These are phyloP conservation scores for Cyamopsis tetragonoloba DNA, from an alignment of 306 rosid genomes.

Conservation along the genomic window DNA sequence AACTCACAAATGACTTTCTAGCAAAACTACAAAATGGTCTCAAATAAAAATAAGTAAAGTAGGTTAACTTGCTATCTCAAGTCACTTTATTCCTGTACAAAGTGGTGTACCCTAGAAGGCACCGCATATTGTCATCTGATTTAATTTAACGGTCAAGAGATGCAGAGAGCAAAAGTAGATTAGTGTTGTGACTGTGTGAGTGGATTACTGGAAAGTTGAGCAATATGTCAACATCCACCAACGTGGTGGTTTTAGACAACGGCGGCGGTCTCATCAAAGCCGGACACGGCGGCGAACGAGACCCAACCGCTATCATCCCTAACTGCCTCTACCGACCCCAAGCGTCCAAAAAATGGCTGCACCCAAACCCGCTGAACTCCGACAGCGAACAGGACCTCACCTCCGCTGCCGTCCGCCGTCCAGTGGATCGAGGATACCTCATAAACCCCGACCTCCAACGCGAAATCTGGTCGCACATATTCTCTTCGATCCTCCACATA, in stretches of 20 bases:
- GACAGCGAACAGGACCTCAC: constrained; percentile 59
- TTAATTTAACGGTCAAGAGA: too few species aligned
- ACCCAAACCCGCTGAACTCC: constrained; percentile 44
- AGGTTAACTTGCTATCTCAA: too few species aligned
- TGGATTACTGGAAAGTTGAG: too few species aligned
- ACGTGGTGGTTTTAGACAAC: constrained; percentile 80
- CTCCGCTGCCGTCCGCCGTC: constrained; percentile 89
- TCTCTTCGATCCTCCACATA: constrained; percentile 61
- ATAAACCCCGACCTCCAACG: constrained; percentile 91
- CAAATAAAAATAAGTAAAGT: too few species aligned
- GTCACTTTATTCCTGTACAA: too few species aligned
- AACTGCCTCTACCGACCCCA: constrained; percentile 73
- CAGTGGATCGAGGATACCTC: constrained; percentile 84
- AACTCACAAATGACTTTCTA: too few species aligned
- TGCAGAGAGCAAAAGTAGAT: too few species aligned
- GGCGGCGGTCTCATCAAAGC: constrained; percentile 93
- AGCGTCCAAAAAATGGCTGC: constrained; percentile 83
- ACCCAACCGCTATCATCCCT: constrained; percentile 64
- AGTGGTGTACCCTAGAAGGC: too few species aligned
- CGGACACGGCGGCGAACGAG: constrained; percentile 73
- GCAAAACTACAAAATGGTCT: too few species aligned
- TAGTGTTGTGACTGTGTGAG: too few species aligned
- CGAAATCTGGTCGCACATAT: constrained; percentile 88
- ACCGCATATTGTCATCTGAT: too few species aligned
- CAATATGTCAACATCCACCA: constrained; percentile 35